These are phyloP conservation scores for Mycena albidolilacea DNA, from an alignment of 768 basidiomycete genomes.

Conservation along the genomic window DNA sequence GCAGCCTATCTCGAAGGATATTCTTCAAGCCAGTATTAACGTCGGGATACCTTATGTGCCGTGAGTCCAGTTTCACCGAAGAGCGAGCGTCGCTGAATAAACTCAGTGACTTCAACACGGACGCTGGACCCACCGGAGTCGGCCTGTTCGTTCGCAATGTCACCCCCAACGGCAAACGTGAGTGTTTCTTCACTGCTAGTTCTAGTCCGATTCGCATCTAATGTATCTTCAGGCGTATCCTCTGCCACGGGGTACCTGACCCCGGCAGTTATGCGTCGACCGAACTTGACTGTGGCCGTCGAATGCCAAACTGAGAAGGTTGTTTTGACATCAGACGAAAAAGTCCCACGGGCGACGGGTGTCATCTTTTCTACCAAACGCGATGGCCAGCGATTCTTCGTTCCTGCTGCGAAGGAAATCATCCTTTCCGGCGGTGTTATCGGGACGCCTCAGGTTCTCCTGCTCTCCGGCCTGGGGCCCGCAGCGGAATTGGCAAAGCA, in stretches of 20 bases:
- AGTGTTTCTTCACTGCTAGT: neutral
- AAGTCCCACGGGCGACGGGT: slow-evolving; percentile 5
- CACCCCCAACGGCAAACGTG: slow-evolving; percentile 7
- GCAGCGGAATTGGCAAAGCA: neutral
- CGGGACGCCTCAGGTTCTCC: slow-evolving; percentile 24
- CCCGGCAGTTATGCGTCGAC: neutral
- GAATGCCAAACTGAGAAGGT: slow-evolving; percentile 5
- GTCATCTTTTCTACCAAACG: neutral
- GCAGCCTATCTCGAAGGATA: slow-evolving; percentile 9
- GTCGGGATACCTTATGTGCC: neutral
- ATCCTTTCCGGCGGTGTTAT: slow-evolving; percentile 20
- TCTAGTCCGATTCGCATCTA: neutral
- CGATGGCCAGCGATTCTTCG: slow-evolving; percentile 1
- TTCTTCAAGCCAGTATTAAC: slow-evolving; percentile 1
- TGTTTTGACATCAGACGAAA: neutral
- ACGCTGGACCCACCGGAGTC: slow-evolving; percentile 6
- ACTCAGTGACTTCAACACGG: slow-evolving; percentile 3
- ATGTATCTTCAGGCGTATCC: neutral
- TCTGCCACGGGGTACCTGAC: slow-evolving; percentile 9
- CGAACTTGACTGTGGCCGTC: slow-evolving; percentile 3
- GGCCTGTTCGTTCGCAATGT: slow-evolving; percentile 10
- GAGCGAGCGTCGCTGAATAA: neutral
- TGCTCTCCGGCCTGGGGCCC: slow-evolving; percentile 26
- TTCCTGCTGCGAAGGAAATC: neutral
- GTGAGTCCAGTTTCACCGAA: neutral